A percentile compares a stretch with the other conserved stretches of the same genome.
These are phyloP conservation scores for Glomus cerebriforme DNA, from an alignment of 192 early-diverging fungal species.

Conservation along the genomic window DNA sequence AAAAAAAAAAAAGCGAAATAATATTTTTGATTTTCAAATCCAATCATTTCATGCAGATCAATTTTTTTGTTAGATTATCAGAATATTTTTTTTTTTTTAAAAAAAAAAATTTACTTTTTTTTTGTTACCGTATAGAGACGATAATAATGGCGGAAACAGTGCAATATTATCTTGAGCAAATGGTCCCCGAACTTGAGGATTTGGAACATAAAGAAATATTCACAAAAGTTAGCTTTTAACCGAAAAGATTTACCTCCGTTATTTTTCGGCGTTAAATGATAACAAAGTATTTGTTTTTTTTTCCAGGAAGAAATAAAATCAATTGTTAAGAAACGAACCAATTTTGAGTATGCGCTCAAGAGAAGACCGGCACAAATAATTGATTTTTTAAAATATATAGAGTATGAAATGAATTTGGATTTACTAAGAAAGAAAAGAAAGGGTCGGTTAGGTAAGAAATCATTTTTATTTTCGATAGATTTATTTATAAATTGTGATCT, in stretches of 20 bases:
- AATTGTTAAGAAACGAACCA: slow-evolving; percentile 85
- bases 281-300: neutral
- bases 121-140: no score
- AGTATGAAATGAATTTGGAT: slow-evolving; percentile 94
- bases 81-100: no score
- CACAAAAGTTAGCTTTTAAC: slow-evolving; percentile 32
- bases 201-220: slow-evolving; percentile 82
- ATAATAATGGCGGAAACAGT: slow-evolving; percentile 84
- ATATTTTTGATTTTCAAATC: no score
- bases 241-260: no score
- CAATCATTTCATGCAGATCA: no score
- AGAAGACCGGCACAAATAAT: slow-evolving; percentile 69
- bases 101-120: no score
- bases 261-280: neutral
- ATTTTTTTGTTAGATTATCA: no score
- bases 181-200: slow-evolving; percentile 92
- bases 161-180: slow-evolving; percentile 88
- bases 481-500: neutral
- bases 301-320: slow-evolving; percentile 76
- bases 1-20: neutral
- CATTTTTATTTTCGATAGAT: neutral
- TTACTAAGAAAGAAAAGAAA: slow-evolving; percentile 78
- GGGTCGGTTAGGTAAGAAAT: slow-evolving; percentile 54
- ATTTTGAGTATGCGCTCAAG: slow-evolving; percentile 86
- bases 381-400: slow-evolving; percentile 88